These are phyloP conservation scores for Cyclostephanos tholiformis DNA, from an alignment of 108 stramenopile genomes.

Conservation along the genomic window DNA sequence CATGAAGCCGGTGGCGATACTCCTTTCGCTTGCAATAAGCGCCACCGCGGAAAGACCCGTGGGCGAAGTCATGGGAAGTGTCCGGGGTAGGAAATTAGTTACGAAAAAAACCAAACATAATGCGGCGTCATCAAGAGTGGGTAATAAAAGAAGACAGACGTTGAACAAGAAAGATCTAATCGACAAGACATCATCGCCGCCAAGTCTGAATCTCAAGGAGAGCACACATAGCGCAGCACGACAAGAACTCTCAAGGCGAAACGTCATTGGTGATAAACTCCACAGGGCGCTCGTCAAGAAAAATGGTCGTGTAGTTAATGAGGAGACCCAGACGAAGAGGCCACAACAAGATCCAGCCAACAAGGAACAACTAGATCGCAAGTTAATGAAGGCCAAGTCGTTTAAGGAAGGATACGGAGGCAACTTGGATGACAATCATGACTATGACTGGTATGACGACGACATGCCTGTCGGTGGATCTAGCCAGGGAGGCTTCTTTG, in stretches of 20 bases:
- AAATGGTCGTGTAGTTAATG: background rate
- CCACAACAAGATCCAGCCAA: background rate
- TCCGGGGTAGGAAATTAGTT: background rate
- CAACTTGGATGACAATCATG: background rate
- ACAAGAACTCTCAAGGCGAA: slow-evolving; percentile 3
- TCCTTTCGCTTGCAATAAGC: slow-evolving; percentile 5
- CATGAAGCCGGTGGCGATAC: slow-evolving; percentile 3
- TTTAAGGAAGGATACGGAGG: slow-evolving; percentile 9
- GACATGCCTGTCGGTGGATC: background rate
- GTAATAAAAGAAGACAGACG: background rate
- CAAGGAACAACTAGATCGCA: background rate
- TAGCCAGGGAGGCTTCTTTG: background rate
- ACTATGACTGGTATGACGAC: background rate
- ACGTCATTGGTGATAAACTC: background rate
- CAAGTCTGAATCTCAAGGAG: background rate
- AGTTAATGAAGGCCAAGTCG: slow-evolving; percentile 13
- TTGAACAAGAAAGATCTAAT: background rate
- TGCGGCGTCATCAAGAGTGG: background rate
- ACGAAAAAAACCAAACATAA: background rate
- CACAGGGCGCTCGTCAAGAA: background rate
- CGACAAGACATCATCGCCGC: background rate
- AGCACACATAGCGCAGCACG: background rate
- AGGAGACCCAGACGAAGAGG: background rate
- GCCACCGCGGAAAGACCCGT: background rate
- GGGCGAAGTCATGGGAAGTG: background rate